Conservation (phyloP, 371 early-diverging fungal species). For the Rhizopus microsporus region DNA sequence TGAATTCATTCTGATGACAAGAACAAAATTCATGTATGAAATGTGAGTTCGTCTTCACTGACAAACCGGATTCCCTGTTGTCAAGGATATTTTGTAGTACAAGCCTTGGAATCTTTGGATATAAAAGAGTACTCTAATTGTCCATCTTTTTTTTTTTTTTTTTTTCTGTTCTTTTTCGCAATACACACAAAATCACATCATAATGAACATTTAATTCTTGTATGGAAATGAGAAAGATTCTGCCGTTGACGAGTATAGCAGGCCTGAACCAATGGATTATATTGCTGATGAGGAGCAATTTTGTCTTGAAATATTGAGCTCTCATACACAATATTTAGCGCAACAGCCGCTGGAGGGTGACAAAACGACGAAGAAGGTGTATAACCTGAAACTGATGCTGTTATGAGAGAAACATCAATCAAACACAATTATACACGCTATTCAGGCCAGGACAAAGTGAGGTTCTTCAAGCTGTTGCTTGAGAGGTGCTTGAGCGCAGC, state of each 20-base stretch:
- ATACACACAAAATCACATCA: conserved; percentile 10
- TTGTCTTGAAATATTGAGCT: neutral
- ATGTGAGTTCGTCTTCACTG: conserved; percentile 6
- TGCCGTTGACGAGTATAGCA: conserved; percentile 9
- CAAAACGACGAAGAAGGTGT: neutral
- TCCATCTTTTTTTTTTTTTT: neutral
- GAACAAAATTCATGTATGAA: no score
- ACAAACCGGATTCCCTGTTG: conserved; percentile 14
- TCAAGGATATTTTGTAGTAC: neutral
- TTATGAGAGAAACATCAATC: conserved; percentile 11
- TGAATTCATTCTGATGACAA: no score
- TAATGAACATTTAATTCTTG: conserved; percentile 12
- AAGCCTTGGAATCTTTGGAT: conserved; percentile 15
- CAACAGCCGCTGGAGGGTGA: neutral
- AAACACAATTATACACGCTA: conserved; percentile 13
- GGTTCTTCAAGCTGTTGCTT: neutral
- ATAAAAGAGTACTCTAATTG: conserved; percentile 17
- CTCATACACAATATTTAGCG: conserved; percentile 3
- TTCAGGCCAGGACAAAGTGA: conserved; percentile 11
- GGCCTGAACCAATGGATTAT: conserved; percentile 20
- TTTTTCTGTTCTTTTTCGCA: conserved; percentile 5
- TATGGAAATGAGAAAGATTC: conserved; percentile 13
- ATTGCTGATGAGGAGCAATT: conserved; percentile 20
- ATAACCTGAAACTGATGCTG: conserved; percentile 3
- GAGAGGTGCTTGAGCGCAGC: conserved; percentile 14